A percentile compares a stretch with the other conserved stretches of the same genome.
Evolutionary conservation across 2,329 filamentous ascomycete genomes (phyloP).

Genomic region (Pseudogymnoascus verrucosus): DNA sequence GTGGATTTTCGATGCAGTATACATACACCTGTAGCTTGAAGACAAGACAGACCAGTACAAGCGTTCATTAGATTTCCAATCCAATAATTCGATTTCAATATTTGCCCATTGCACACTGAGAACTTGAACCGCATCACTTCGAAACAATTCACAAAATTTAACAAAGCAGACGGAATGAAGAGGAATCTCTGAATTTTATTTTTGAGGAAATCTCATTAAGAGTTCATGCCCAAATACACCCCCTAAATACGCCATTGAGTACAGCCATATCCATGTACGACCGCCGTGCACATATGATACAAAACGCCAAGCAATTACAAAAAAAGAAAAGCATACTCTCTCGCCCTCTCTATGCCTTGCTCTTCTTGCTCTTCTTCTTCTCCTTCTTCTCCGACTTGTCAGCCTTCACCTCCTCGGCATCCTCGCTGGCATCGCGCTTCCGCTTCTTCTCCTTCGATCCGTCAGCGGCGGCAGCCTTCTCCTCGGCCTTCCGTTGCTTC

Average conservation of each 20-base stretch:
- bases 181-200: constrained; percentile 9
- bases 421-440: constrained; percentile 42
- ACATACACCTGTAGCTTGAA: constrained; percentile 4
- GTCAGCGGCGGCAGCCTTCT: constrained; percentile 38
- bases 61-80: not conserved
- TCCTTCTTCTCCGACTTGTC: constrained; percentile 53
- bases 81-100: not conserved
- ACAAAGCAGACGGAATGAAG: not conserved
- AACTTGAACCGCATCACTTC: not conserved
- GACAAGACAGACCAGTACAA: not conserved
- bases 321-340: constrained; percentile 4
- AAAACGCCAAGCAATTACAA: constrained; percentile 14
- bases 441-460: constrained; percentile 56
- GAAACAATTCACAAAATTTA: not conserved
- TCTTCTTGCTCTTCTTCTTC: constrained; percentile 44
- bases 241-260: constrained; percentile 9
- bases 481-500: constrained; percentile 57
- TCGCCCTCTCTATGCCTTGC: constrained; percentile 23
- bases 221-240: constrained; percentile 10
- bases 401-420: constrained; percentile 46
- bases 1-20: constrained; percentile 2
- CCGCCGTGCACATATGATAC: constrained; percentile 17
- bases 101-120: not conserved
- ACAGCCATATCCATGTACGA: constrained; percentile 10
- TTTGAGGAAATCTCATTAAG: constrained; percentile 9